These are phyloP conservation scores for Suhomyces sp. DNA, from an alignment of 805 yeast genomes.

Conservation along the genomic window DNA sequence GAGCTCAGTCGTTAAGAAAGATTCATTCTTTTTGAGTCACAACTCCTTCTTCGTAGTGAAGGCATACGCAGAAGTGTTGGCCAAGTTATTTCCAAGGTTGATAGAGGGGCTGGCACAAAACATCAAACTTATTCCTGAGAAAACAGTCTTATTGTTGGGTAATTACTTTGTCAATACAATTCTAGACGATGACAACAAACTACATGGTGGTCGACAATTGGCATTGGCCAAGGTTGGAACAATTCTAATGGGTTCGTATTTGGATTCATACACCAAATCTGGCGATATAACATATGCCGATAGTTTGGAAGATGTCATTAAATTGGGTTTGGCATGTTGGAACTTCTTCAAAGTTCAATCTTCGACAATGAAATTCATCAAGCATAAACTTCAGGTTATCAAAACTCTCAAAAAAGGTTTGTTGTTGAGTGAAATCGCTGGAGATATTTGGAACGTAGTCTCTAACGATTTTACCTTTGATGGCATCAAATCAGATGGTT, in stretches of 20 bases:
- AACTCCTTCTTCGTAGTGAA: conserved; percentile 35
- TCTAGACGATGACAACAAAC: conserved; percentile 12
- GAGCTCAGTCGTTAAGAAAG: too few species aligned
- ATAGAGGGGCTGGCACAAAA: too few species aligned
- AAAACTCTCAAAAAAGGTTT: conserved; percentile 3
- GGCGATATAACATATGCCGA: conserved; percentile 12
- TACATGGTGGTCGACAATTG: conserved; percentile 54
- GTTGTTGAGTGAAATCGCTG: too few species aligned
- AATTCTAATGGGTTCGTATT: not conserved
- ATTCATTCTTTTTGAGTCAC: too few species aligned
- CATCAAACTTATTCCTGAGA: conserved; percentile 7
- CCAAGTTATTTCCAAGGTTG: conserved; percentile 7
- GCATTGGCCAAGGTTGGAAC: conserved; percentile 31
- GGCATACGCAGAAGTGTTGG: conserved; percentile 26
- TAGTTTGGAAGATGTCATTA: conserved; percentile 24
- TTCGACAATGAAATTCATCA: conserved; percentile 36
- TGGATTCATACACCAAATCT: not conserved
- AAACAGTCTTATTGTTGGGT: conserved; percentile 22
- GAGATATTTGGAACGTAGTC: conserved; percentile 21
- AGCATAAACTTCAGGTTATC: conserved; percentile 1
- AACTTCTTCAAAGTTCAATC: conserved; percentile 46
- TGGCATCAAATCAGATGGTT: conserved; percentile 43
- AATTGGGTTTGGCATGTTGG: conserved; percentile 36
- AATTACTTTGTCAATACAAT: conserved; percentile 36
- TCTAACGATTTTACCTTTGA: conserved; percentile 35